These are phyloP conservation scores for Ramaria rubella DNA, from an alignment of 768 basidiomycete genomes.

Conservation along the genomic window DNA sequence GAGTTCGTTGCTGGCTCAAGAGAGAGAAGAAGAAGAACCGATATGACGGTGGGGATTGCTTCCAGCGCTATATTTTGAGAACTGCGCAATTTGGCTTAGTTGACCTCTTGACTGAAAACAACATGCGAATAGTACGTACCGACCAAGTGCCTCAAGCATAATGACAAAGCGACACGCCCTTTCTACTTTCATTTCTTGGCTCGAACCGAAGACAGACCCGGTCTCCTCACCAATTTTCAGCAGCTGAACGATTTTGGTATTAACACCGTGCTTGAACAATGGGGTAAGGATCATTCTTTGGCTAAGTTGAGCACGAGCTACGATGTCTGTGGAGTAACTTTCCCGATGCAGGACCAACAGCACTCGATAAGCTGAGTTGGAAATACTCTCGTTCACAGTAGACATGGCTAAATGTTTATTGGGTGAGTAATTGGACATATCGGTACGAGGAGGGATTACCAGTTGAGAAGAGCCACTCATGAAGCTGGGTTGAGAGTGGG, in stretches of 20 bases:
- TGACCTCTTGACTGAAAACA: background rate
- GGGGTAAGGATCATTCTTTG: background rate
- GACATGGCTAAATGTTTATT: background rate
- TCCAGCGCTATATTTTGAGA: background rate
- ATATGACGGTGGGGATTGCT: conserved; percentile 25
- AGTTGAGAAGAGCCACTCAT: background rate
- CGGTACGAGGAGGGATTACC: background rate
- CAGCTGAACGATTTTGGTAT: background rate
- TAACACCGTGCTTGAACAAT: conserved; percentile 1
- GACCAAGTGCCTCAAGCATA: background rate
- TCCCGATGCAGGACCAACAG: background rate
- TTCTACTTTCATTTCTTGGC: background rate
- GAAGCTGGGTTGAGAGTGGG: background rate
- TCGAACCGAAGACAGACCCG: background rate
- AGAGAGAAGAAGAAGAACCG: conserved; percentile 47
- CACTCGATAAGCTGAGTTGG: background rate
- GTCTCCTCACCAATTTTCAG: background rate
- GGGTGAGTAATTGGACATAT: background rate
- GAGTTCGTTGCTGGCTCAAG: conserved; percentile 45
- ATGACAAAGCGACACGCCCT: background rate
- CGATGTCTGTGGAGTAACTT: background rate
- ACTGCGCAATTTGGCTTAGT: background rate
- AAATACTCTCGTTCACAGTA: background rate
- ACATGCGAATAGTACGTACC: background rate
- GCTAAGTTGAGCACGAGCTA: background rate